Conservation (phyloP, 2,329 filamentous ascomycete genomes). For the Coniochaeta sp. region DNA sequence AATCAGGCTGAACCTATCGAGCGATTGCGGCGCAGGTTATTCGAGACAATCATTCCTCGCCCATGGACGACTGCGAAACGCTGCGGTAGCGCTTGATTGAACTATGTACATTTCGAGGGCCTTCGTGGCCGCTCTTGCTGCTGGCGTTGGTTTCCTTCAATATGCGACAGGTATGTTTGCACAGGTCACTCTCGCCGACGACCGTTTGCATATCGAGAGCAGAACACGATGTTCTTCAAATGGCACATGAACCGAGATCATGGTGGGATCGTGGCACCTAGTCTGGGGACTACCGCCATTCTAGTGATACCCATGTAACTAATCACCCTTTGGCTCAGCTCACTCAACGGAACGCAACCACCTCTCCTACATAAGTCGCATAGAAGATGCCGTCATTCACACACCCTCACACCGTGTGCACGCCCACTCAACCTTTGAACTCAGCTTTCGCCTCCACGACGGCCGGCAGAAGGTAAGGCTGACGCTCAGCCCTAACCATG, state of each 20-base stretch:
- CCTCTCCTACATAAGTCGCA: conserved; percentile 61
- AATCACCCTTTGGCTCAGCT: conserved; percentile 34
- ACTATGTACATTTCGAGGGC: conserved; percentile 20
- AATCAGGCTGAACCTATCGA: neutral
- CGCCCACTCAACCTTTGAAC: conserved; percentile 74
- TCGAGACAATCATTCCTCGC: neutral
- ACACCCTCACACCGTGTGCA: conserved; percentile 73
- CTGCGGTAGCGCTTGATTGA: conserved; percentile 4
- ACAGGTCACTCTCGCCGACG: conserved; percentile 3
- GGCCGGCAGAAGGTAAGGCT: conserved; percentile 65
- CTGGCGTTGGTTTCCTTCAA: conserved; percentile 14
- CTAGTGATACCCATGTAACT: neutral
- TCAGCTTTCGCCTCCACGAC: conserved; percentile 69
- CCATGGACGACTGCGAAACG: conserved; percentile 11
- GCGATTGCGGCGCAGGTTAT: neutral
- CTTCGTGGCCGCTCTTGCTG: conserved; percentile 19
- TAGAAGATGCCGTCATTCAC: conserved; percentile 70
- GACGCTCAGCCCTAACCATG: conserved; percentile 80
- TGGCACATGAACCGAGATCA: neutral
- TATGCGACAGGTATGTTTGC: conserved; percentile 16
- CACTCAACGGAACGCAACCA: conserved; percentile 71
- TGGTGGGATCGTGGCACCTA: neutral
- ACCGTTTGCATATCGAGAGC: neutral
- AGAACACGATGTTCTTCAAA: neutral
- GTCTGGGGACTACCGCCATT: neutral